Percentiles rank a stretch among this genome's conserved stretches.
Evolutionary conservation across 768 basidiomycete species (phyloP).

Genomic region (Astraeus odoratus): DNA sequence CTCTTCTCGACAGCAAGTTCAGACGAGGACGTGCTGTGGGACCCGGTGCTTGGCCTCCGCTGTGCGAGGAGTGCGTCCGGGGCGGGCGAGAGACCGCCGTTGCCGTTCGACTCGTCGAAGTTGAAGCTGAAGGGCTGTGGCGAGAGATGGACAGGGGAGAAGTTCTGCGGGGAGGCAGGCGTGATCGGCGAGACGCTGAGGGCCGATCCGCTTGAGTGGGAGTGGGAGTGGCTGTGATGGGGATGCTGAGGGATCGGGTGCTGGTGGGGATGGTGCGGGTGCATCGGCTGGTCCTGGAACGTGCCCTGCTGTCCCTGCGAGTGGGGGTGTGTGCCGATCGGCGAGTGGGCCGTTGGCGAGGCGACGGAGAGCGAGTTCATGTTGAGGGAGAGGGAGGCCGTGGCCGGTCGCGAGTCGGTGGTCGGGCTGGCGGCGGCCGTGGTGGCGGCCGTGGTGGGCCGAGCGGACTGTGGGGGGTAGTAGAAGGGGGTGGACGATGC

Average conservation of each 20-base stretch:
- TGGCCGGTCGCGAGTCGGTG: conserved; percentile 15
- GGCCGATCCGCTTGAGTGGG: conserved; percentile 9
- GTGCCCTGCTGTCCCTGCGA: conserved; percentile 34
- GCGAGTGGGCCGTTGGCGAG: conserved; percentile 60
- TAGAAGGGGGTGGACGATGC: conserved; percentile 17
- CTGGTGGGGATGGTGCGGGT: conserved; percentile 52
- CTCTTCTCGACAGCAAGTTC: conserved; percentile 40
- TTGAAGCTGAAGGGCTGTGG: conserved; percentile 44
- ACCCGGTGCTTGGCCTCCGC: conserved; percentile 32
- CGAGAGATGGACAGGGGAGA: conserved; percentile 38
- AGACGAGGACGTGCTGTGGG: conserved; percentile 39
- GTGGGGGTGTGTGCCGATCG: conserved; percentile 44
- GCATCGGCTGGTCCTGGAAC: conserved; percentile 46
- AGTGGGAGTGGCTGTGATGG: conserved; percentile 16
- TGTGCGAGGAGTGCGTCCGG: conserved; percentile 24
- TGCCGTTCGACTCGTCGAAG: conserved; percentile 33
- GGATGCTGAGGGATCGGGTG: conserved; percentile 29
- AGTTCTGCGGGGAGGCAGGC: conserved; percentile 45
- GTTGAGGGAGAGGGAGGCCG: conserved; percentile 56
- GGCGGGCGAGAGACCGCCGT: conserved; percentile 20
- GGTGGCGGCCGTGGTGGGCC: conserved; percentile 13
- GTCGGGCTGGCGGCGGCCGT: conserved; percentile 5
- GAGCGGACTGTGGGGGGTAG: conserved; percentile 11
- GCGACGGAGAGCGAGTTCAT: conserved; percentile 59
- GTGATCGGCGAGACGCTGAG: conserved; percentile 46